Evolutionary conservation across 1,284 basidiomycete species (phyloP).

Genomic region (Malassezia vespertilionis): DNA sequence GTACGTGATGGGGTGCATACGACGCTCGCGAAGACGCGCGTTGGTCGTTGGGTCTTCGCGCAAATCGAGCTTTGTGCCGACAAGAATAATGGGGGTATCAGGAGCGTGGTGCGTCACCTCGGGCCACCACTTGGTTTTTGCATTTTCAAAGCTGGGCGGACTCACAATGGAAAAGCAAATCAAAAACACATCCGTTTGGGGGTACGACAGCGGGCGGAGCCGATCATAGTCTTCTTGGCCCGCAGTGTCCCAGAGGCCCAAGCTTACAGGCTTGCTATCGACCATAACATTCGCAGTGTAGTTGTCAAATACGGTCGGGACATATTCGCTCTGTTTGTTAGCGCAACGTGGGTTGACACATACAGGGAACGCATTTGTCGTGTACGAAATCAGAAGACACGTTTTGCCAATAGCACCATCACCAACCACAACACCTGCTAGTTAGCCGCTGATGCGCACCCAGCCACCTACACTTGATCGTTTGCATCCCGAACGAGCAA

Average conservation of each 20-base stretch:
- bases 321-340: slow-evolving; percentile 35
- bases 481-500: slow-evolving; percentile 9
- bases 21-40: slow-evolving; percentile 81
- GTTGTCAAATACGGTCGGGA: slow-evolving; percentile 71
- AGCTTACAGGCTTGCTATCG: slow-evolving; percentile 92
- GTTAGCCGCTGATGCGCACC: not conserved
- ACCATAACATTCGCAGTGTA: slow-evolving; percentile 87
- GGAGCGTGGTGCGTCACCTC: slow-evolving; percentile 71
- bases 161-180: slow-evolving; percentile 97
- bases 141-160: slow-evolving; percentile 95
- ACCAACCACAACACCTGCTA: slow-evolving; percentile 39
- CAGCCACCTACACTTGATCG: slow-evolving; percentile 13
- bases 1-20: slow-evolving; percentile 88
- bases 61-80: slow-evolving; percentile 95
- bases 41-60: slow-evolving; percentile 85
- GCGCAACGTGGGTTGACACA: slow-evolving; percentile 11
- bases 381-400: slow-evolving; percentile 46
- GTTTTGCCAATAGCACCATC: slow-evolving; percentile 48
- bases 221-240: slow-evolving; percentile 63
- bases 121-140: slow-evolving; percentile 69
- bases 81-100: slow-evolving; percentile 77
- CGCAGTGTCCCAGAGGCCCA: slow-evolving; percentile 52
- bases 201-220: slow-evolving; percentile 91
- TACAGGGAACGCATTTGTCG: slow-evolving; percentile 46
- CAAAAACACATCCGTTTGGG: slow-evolving; percentile 97